Evolutionary conservation across 2,329 filamentous ascomycete species (phyloP), one percentile per base, ranked within the genome.

Genomic region (Fusarium luffae): DNA sequence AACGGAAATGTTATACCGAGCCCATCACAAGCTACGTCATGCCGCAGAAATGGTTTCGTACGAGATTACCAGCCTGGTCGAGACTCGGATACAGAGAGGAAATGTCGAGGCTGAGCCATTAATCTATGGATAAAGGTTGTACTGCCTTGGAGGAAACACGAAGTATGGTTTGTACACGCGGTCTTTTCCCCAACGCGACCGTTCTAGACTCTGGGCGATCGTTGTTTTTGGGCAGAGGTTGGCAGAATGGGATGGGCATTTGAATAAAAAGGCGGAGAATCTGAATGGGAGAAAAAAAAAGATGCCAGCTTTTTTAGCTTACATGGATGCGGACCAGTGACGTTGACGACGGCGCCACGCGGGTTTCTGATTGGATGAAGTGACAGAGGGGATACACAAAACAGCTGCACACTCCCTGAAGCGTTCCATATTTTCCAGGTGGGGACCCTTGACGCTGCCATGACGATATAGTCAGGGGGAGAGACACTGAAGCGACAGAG

Each of bases 391-490:
- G 32, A 27, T 19, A 19, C 21, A 25, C 48, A 51, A 37, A 63
- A 51, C 23, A 50, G 43, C 55, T 61, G 66, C 66, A 56, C 47
- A 52, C 65, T 43, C 60, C 61, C 21, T 43, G 54, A 32, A 37
- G 34, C 14, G 44, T 56, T 44, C 60, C 60, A 56, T 57, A 59
- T 49, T 55, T 32, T 55, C 41, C 34, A 42, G 48, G 71, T 72
- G 82, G 68, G 66, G 49, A 41, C 83, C 71, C 62, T 74, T 63
- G 72, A 69, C 72, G 69, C 63, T 64, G 43, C 61, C 52, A 75
- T 75, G 73, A 75, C 73, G 73, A 63, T 59, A 43, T 69, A 63
- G 57, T 61, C 54, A 70, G 68, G 68, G 68, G 63, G 51, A 51
- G 32, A 54, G 37, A 49, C 47, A 56, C 6, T 48, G 34, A 25